These are phyloP conservation scores for Schizothecium vesticola DNA, from an alignment of 495 filamentous ascomycete species.

Conservation along the genomic window DNA sequence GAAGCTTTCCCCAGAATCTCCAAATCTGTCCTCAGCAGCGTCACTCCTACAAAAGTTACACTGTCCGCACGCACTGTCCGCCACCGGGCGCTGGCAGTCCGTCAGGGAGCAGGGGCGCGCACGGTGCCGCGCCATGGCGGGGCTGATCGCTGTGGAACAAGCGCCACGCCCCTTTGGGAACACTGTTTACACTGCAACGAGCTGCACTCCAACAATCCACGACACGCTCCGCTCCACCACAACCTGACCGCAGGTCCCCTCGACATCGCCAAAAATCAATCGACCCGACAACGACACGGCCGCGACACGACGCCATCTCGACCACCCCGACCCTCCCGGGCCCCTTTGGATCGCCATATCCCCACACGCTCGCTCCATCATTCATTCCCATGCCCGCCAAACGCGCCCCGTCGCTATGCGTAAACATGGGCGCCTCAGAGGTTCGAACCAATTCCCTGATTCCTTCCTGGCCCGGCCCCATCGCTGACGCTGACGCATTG, in stretches of 20 bases:
- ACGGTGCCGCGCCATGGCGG: background rate
- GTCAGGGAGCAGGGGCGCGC: background rate
- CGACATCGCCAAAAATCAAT: background rate
- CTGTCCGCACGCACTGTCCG: background rate
- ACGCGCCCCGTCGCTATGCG: conserved; percentile 31
- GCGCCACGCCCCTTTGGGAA: conserved; percentile 25
- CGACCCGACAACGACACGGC: conserved; percentile 1
- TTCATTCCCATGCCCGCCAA: conserved; percentile 24
- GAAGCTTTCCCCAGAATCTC: conserved; percentile 13
- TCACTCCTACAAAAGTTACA: background rate
- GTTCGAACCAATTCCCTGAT: conserved; percentile 23
- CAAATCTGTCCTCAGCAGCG: conserved; percentile 24
- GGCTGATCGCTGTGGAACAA: background rate
- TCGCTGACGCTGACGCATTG: background rate
- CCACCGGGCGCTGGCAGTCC: background rate
- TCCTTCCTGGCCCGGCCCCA: no score
- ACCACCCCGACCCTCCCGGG: background rate
- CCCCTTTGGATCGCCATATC: background rate
- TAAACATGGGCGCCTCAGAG: conserved; percentile 39
- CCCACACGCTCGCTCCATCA: background rate
- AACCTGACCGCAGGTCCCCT: background rate
- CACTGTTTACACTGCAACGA: conserved; percentile 28
- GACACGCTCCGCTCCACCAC: background rate
- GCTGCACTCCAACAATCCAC: conserved; percentile 5
- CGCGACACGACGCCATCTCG: background rate